Evolutionary conservation across 116 monocot genomes (phyloP).

Genomic region (Thalassia testudinum): DNA sequence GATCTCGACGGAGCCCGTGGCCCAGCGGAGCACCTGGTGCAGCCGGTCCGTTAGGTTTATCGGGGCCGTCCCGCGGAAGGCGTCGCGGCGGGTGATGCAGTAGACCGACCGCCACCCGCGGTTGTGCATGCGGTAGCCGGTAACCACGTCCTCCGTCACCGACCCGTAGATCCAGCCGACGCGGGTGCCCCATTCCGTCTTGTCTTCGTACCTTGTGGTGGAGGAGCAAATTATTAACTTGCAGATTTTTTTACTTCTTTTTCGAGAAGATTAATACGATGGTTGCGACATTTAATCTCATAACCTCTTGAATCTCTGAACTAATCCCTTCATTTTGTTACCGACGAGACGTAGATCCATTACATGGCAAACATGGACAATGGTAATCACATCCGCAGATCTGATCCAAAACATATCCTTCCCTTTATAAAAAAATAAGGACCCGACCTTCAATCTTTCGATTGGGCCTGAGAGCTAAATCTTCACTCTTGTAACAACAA

Average conservation of each 20-base stretch:
- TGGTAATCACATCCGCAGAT: too few relatives aligned
- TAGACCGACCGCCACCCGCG: constrained; percentile 75
- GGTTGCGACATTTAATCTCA: too few relatives aligned
- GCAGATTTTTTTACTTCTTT: neutral
- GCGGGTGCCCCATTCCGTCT: constrained; percentile 73
- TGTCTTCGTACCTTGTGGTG: constrained; percentile 66
- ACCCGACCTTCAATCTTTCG: too few relatives aligned
- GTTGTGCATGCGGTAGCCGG: constrained; percentile 90
- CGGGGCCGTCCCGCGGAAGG: constrained; percentile 70
- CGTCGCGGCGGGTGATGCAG: constrained; percentile 71
- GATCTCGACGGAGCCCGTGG: constrained; percentile 87
- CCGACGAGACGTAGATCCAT: too few relatives aligned
- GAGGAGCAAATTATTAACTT: neutral
- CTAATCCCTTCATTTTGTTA: too few relatives aligned
- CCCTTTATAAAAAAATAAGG: too few relatives aligned
- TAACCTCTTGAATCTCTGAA: too few relatives aligned
- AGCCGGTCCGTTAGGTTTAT: constrained; percentile 86
- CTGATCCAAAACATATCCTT: too few relatives aligned
- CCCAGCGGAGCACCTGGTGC: constrained; percentile 87
- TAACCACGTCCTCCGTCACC: constrained; percentile 94
- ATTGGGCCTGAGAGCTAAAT: too few relatives aligned
- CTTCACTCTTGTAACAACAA: too few relatives aligned
- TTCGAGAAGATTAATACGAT: neutral
- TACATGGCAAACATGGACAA: too few relatives aligned
- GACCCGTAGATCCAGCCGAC: constrained; percentile 91